phyloP scores from a whole-genome alignment of 495 filamentous ascomycete species.

The Rostrohypoxylon terebratum region DNA sequence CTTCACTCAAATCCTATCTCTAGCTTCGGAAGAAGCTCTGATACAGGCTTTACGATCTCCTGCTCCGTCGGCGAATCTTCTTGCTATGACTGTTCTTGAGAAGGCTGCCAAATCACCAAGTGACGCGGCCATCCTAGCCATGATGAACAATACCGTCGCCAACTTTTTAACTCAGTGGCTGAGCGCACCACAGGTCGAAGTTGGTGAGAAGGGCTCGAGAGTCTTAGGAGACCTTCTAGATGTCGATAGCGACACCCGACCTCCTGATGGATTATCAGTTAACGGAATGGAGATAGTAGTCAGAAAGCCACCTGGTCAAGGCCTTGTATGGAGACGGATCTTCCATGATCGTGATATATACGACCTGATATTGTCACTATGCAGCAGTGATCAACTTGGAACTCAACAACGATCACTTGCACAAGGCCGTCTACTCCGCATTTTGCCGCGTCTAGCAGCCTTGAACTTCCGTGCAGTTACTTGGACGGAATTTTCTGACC shows the following conservation, averaged over 20 bases:
- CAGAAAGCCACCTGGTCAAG: slow-evolving; percentile 66
- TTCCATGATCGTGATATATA: slow-evolving; percentile 77
- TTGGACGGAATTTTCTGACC: slow-evolving; percentile 66
- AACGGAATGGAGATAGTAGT: slow-evolving; percentile 51
- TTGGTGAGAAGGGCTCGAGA: slow-evolving; percentile 75
- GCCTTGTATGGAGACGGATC: slow-evolving; percentile 77
- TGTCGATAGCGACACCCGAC: slow-evolving; percentile 69
- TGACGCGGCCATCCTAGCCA: slow-evolving; percentile 76
- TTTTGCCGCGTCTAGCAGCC: slow-evolving; percentile 73
- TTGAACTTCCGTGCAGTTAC: slow-evolving; percentile 73
- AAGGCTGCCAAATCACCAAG: slow-evolving; percentile 72
- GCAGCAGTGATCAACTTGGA: slow-evolving; percentile 61
- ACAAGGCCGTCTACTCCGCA: slow-evolving; percentile 78
- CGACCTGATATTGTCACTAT: slow-evolving; percentile 69
- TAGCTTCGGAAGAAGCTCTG: slow-evolving; percentile 66
- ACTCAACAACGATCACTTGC: slow-evolving; percentile 77
- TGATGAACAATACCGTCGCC: slow-evolving; percentile 69
- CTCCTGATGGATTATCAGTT: slow-evolving; percentile 53
- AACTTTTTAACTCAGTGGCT: slow-evolving; percentile 79
- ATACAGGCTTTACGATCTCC: slow-evolving; percentile 68
- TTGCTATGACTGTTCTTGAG: slow-evolving; percentile 75
- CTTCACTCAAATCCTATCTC: slow-evolving; percentile 63
- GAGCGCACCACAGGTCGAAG: slow-evolving; percentile 73
- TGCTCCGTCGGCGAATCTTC: slow-evolving; percentile 72
- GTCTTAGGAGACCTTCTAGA: slow-evolving; percentile 78